These are phyloP conservation scores for Solidago caesia DNA, from an alignment of 129 eudicot genomes.

Conservation along the genomic window DNA sequence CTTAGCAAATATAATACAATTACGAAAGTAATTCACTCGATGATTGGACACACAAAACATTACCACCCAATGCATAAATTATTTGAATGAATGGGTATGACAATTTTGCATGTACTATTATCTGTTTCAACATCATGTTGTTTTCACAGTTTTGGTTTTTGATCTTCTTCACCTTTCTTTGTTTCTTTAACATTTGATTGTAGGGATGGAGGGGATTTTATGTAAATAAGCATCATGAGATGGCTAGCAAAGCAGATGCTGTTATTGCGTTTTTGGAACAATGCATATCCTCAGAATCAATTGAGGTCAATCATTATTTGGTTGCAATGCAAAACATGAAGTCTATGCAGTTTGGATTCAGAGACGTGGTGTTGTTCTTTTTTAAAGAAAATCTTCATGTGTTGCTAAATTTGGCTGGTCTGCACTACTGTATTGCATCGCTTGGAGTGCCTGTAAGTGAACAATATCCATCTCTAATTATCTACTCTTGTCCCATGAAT, in stretches of 20 bases:
- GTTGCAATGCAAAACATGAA: slow-evolving; percentile 61
- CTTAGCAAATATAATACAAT: too few relatives aligned
- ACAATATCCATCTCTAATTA: not conserved
- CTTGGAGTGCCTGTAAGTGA: slow-evolving; percentile 73
- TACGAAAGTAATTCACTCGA: too few relatives aligned
- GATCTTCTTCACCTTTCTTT: not conserved
- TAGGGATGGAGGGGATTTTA: slow-evolving; percentile 89
- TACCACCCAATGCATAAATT: too few relatives aligned
- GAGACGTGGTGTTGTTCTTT: slow-evolving; percentile 70
- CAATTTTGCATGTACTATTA: too few relatives aligned
- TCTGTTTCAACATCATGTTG: too few relatives aligned
- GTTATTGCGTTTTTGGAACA: slow-evolving; percentile 58
- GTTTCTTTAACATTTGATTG: slow-evolving; percentile 3
- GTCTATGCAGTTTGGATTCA: slow-evolving; percentile 66
- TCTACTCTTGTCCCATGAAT: not conserved
- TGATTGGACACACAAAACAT: too few relatives aligned
- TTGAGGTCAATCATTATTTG: slow-evolving; percentile 77
- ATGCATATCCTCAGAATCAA: slow-evolving; percentile 50
- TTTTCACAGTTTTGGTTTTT: not conserved
- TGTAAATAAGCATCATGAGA: slow-evolving; percentile 62
- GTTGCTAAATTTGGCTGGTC: slow-evolving; percentile 77
- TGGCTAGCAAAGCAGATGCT: slow-evolving; percentile 55
- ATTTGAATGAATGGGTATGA: too few relatives aligned
- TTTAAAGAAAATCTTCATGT: slow-evolving; percentile 62
- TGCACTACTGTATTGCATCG: slow-evolving; percentile 82